Percentiles rank a stretch among this genome's conserved stretches.
phyloP scores from a whole-genome alignment of 176 grass and related monocot genomes.

The Thinopyrum elongatum region DNA sequence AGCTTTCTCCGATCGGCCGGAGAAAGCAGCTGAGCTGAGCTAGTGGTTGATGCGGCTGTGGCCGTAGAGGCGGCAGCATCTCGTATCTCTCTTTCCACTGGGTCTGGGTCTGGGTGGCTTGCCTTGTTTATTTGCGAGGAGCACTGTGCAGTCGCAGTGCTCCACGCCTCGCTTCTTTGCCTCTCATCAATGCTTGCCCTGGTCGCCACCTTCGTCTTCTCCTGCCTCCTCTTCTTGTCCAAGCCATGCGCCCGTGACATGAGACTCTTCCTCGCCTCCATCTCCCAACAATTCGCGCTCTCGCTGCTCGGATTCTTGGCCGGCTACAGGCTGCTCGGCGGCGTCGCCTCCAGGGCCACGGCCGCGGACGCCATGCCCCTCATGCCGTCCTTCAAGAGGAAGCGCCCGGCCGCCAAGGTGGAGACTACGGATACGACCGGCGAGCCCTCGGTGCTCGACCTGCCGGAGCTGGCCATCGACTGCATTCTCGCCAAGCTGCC shows the following conservation, averaged over 20 bases:
- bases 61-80: constrained; percentile 20
- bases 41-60: constrained; percentile 40
- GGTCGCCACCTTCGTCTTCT: constrained; percentile 55
- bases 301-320: constrained; percentile 40
- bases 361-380: constrained; percentile 23
- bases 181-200: constrained; percentile 72
- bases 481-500: constrained; percentile 77
- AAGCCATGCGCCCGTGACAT: constrained; percentile 73
- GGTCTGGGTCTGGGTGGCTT: neutral
- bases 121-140: constrained; percentile 36
- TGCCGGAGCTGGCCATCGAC: constrained; percentile 86
- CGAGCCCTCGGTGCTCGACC: constrained; percentile 65
- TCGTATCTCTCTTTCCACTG: constrained; percentile 5
- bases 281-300: constrained; percentile 51
- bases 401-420: constrained; percentile 33
- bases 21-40: neutral
- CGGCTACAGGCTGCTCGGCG: constrained; percentile 28
- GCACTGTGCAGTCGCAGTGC: constrained; percentile 34
- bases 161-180: neutral
- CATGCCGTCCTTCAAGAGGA: constrained; percentile 55
- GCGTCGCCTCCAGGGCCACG: constrained; percentile 10
- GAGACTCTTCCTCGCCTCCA: constrained; percentile 59
- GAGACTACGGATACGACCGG: constrained; percentile 33
- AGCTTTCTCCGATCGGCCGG: constrained; percentile 34
- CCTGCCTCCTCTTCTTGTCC: constrained; percentile 57